Evolutionary conservation across 164 flowering plant species (phyloP), one percentile per base, ranked within the genome.

Genomic region (Tetracentron sinense): DNA sequence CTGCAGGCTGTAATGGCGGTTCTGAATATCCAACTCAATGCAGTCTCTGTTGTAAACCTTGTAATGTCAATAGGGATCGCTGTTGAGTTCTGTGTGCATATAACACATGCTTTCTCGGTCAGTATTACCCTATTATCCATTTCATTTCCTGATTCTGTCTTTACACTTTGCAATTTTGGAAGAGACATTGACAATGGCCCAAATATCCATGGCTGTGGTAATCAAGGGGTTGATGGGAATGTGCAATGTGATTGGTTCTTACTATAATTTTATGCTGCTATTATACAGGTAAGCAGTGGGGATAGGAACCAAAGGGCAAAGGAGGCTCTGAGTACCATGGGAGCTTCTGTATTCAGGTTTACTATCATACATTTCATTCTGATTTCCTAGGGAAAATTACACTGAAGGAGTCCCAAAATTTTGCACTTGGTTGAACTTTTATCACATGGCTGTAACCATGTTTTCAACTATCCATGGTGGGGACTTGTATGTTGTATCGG

Each of bases 261-360:
- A n/a, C 20, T 26, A 31, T 21, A n/a, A 26, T 26, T 21, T 26
- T 52, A 10, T 62, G 23, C 31, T 59, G 51, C 49, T 47, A 33
- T 54, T 61, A 4, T 66, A 54, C 86, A 95, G 98, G 85, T 85
- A 21, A 87, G 82, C 65, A 71, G 62, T 56, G 98, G 99, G 50
- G 83, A 81, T 63, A 85, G 86, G 68, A 79, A 82, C 62, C 86
- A 90, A 50, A 88, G 98, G 19, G 75, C 77, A 54, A 85, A 78
- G 74, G 98, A 90, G 70, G 90, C 98, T 63, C 69, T 95, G 26
- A 69, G 82, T 58, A 92, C 97, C 20, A 88, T 95, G 97, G 99
- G 99, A 1, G 96, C 99, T 66, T 95, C 99, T 68, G 97, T 95
- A 21, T 87, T 95, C 83, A 95, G 99, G 99, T 95, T 60, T 47